Base-by-base conservation (phyloP, 2,329 filamentous ascomycete species). In the Bipolaris victoriae region DNA sequence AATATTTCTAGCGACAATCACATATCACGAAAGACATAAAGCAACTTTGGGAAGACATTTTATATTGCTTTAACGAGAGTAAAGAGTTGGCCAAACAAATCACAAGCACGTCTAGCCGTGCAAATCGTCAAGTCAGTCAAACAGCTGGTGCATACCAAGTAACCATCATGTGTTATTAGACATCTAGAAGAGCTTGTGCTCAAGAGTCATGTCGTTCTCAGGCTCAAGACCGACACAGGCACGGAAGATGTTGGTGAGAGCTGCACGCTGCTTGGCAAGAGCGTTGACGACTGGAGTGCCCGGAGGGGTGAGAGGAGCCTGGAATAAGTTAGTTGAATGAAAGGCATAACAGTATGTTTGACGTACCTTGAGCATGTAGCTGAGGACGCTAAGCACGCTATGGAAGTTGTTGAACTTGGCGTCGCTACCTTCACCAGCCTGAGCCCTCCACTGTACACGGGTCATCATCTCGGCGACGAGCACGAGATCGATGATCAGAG, bases 401-500 rank as follows among this genome's bases (percentile, higher is more conserved):
- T 99, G 95, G 87, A 99, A 98, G 75, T 88, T 89, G 84, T 90
- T 91, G 84, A 89, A 99, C 51, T 92, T 90, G 61, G 83, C 83
- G 54, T 81, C 83, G 64, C 74, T 76, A 59, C 73, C 81, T 52
- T 80, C 84, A 60, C 81, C 82, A 60, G 75, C 81, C 43, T 72
- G 66, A 39, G 81, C 80, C 81, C 90, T 92, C 94, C 95, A 99
- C 81, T 91, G 88, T 76, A 99, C 93, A 74, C 95, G 92, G 57
- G 95, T 98, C 93, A 99, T 97, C 84, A 99, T 91, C 84, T 99
- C 95, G 35, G 95, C 86, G 67, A 98, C 84, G 60, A 99, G 78
- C 48, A 97, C 92, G 59, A 99, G 84, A 77, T 99, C 95, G 73
- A 99, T 97, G 84, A 99, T 99, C 74, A 99, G 83, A 33, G 95